These are phyloP conservation scores for Breviolum minutum DNA, from an alignment of 73 alveolate genomes.

Conservation along the genomic window DNA sequence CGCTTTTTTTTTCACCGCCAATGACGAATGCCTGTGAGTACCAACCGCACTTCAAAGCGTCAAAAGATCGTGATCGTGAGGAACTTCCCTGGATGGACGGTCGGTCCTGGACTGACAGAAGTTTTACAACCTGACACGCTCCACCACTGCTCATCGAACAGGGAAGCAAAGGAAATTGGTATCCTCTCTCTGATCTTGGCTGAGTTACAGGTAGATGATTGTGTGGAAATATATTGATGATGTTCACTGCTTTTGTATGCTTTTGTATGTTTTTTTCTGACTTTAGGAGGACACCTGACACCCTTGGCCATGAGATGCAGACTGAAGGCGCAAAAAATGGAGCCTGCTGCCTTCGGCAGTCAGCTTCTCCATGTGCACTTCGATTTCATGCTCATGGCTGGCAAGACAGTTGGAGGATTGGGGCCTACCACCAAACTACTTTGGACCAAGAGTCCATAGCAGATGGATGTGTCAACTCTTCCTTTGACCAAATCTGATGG, in stretches of 20 bases:
- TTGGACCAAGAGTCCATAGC: conserved; percentile 8
- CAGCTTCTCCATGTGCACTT: conserved; percentile 10
- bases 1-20: too few relatives aligned
- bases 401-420: not conserved
- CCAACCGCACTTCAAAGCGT: conserved; percentile 21
- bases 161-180: not conserved
- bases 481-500: not conserved
- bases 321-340: conserved; percentile 44
- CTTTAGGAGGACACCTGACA: not conserved
- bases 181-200: not conserved
- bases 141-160: not conserved
- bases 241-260: not conserved
- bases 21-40: not conserved
- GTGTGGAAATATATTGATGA: not conserved
- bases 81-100: not conserved
- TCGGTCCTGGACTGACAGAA: conserved; percentile 24
- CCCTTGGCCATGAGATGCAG: not conserved
- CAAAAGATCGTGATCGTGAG: not conserved
- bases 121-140: not conserved
- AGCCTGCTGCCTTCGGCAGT: conserved; percentile 41
- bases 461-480: not conserved
- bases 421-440: not conserved
- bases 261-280: not conserved
- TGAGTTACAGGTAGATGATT: not conserved
- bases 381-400: conserved; percentile 2